Conservation (phyloP, 1,284 basidiomycete genomes). For the Ganoderma meredithae region DNA sequence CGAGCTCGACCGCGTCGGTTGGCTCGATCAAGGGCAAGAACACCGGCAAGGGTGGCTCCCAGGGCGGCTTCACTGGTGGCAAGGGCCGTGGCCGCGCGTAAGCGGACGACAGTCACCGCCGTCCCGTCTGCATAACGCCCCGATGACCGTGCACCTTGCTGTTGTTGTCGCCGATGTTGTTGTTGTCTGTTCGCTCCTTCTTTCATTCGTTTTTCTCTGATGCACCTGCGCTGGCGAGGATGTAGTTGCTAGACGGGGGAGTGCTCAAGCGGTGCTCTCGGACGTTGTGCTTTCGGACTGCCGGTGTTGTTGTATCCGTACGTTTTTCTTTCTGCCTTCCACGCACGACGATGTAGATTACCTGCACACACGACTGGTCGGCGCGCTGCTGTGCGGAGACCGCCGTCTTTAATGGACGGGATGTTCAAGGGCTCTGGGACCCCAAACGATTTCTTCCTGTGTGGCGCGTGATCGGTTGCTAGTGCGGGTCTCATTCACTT, state of each 20-base stretch:
- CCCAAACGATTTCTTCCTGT: constrained; percentile 8
- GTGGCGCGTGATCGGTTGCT: neutral
- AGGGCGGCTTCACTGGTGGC: constrained; percentile 30
- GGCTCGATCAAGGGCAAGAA: constrained; percentile 32
- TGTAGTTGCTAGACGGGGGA: constrained; percentile 3
- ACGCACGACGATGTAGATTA: constrained; percentile 26
- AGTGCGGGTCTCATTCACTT: neutral
- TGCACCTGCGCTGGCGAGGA: neutral
- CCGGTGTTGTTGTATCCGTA: constrained; percentile 23
- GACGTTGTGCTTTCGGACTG: constrained; percentile 9
- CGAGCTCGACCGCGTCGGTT: constrained; percentile 26
- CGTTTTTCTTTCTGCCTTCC: constrained; percentile 8
- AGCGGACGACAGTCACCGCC: constrained; percentile 8
- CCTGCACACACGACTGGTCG: constrained; percentile 22
- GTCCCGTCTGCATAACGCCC: constrained; percentile 2
- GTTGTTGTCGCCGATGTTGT: neutral
- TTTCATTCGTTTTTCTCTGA: neutral
- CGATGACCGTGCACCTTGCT: neutral
- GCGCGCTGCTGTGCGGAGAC: constrained; percentile 34
- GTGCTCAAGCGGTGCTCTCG: constrained; percentile 17
- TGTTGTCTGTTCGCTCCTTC: no score
- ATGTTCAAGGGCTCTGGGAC: constrained; percentile 21
- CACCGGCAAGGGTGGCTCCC: constrained; percentile 31
- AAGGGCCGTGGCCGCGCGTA: neutral
- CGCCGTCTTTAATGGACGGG: constrained; percentile 28